Evolutionary conservation across 306 rosid species (phyloP), one percentile per base, ranked within the genome.

Genomic region (Luffa acutangula): DNA sequence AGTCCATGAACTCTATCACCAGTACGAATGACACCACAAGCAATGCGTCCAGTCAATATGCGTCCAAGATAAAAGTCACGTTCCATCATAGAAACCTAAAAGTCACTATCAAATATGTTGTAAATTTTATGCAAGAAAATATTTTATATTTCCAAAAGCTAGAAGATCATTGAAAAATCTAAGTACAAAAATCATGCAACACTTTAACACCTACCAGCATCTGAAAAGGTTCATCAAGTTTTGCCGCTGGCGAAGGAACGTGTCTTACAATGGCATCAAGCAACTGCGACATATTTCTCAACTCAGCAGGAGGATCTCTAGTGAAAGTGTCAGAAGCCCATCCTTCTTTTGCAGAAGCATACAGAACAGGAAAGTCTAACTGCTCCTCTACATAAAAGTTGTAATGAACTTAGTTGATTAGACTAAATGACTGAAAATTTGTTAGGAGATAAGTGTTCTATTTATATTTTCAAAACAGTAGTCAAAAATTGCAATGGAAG

Each of bases 51-150:
- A 1, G 97, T 95, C 86, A 95, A 90, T 88, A 95, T 93, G 60
- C 97, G 85, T 56, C 99, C 97, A 82, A 95, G 93, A 83, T 91
- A 95, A 86, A 84, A 89, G 87, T 95, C 99, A 2, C 81, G 79
- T 85, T 95, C 99, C 99, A 95, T 95, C 99, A 95, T 95, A 18
- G 99, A 95, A 88, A 92, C 97, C 98, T 92, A 84, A 84, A 85
- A 84, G 79, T 64, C 85, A 89, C 90, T 76, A 81, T 88, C 83
- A 86, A 82, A 76, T 85, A 78, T 63, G 79, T 77, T 60, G 65
- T 87, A 85, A 83, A 85, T 81, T 37, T 70, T 76, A 77, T 72
- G 67, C 87, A 87, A 75, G 20, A 48, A 4, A 21, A 67, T 73
- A 73, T 48, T 46, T 72, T 46, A 17, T 31, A 48, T 4, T 49